Base-by-base conservation (phyloP, 2,329 filamentous ascomycete species). In the Ceratocystis cubensis region DNA sequence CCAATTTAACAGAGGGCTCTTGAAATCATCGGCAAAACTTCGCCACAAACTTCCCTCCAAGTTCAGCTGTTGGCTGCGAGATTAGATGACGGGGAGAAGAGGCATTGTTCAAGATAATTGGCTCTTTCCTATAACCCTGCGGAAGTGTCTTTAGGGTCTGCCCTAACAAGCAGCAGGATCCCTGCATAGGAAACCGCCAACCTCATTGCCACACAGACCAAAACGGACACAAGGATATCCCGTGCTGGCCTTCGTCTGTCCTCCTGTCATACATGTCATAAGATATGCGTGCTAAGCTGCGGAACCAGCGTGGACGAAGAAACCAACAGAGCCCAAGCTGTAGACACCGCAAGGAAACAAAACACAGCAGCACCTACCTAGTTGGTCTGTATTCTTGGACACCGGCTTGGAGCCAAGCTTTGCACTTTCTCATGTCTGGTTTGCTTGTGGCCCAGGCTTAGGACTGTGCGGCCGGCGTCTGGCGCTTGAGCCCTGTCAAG, bases 151-250 rank as follows among this genome's bases (percentile, higher is more conserved):
- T 37, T 37, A 37, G 33, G 33, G 33, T 37, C 10, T 37, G 0
- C n/a, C 46, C 8, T 50, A 10, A 50, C 22, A n/a, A 22, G 15
- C 22, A 20, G 17, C 17, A 50, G 8, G 8, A 37, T 37, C 33
- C 8, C 8, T 37, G 33, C 33, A 10, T 37, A 37, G 2, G 33
- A 37, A 37, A 37, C 33, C 33, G 33, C 8, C 33, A 50, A 50
- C 46, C 46, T 22, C 46, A 50, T 50, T 37, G 33, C 33, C 53
- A 57, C 53, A 57, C 53, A 57, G 53, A 57, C 53, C 22, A 57
- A 28, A n/a, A 17, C 33, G 7, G 8, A 13, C 53, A 57, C 53
- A 57, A 28, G 53, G 53, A 30, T 57, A 15, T 10, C 46, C 17
- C 15, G 46, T 50, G 46, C 46, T n/a, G 46, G 17, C 17, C 22